Base-by-base conservation (phyloP, 805 yeast species). In the Lipomyces anomalus region DNA sequence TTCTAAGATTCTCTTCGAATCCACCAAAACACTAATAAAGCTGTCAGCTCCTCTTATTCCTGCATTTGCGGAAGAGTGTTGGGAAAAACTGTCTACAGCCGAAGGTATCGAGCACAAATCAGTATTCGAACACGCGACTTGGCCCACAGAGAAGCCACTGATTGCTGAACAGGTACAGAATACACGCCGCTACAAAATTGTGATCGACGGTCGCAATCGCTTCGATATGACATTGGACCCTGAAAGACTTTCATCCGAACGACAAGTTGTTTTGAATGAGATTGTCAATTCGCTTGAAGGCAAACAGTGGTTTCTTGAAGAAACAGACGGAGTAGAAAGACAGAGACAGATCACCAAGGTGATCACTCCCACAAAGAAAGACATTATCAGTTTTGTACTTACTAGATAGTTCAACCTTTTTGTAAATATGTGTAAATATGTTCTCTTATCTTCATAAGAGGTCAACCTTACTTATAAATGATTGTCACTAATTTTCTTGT, bases 1-100 rank as follows among this genome's bases (percentile, higher is more conserved):
- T 3, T 9, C 43, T 4, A 33, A 29, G 18, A 30, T 48, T 21
- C 22, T 77, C 7, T 52, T 75, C 46, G 72, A 75, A 38, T 65
- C 75, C 1, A 73, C 73, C 47, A 68, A 72, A 52, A 77, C 75
- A 43, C 66, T 88, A 16, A 56, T 87, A 16, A 69, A 76, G n/a
- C 61, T 78, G 4, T 73, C 84, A 65, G 71, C 90, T 2, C 96
- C 97, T 0, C 83, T 89, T 0, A 75, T 84, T 0, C 97, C 98
- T 1, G 74, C 82, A 4, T 72, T 79, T 5, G 76, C 86, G 0
- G 97, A 90, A 57, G 97, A 90, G 63, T 72, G 84, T 21, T 80
- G 90, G 79, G 86, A 82, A 48, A 53, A 60, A 2, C 57, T 80
- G 3, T 43, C 38, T 6, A 38, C 35, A 18, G 39, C 58, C 2